Percentiles rank a stretch among this genome's conserved stretches.
Conservation (phyloP, 2,329 filamentous ascomycete genomes). For the Thyridium curvatum region DNA sequence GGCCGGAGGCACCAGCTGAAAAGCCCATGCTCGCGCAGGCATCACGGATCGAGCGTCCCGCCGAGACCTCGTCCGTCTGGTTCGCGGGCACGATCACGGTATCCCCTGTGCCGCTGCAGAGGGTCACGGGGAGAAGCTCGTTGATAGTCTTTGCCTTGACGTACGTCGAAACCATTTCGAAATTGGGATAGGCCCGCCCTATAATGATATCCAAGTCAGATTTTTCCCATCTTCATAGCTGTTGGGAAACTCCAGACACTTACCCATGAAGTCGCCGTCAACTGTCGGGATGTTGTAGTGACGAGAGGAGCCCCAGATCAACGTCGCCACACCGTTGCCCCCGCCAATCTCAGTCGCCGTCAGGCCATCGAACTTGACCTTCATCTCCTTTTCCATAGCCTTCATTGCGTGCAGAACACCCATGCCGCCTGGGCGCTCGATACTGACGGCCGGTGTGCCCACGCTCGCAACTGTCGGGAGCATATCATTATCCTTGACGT, state of each 20-base stretch:
- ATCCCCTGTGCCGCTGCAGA: slow-evolving; percentile 15
- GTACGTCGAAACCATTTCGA: slow-evolving; percentile 19
- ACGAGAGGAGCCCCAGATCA: no score
- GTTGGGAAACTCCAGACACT: no score
- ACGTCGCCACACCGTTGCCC: no score
- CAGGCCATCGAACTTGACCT: no score
- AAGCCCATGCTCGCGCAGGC: slow-evolving; percentile 23
- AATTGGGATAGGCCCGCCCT: slow-evolving; percentile 18
- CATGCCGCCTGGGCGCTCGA: slow-evolving; percentile 7
- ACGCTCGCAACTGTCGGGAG: slow-evolving; percentile 13
- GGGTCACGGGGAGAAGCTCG: slow-evolving; percentile 15
- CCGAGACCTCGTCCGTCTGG: slow-evolving; percentile 10
- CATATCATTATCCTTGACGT: slow-evolving; percentile 12
- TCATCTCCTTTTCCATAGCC: background rate
- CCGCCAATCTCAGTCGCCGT: no score
- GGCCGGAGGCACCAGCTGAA: slow-evolving; percentile 20
- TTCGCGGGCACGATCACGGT: slow-evolving; percentile 13
- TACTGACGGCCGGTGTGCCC: slow-evolving; percentile 13
- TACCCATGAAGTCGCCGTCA: no score
- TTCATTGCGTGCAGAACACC: background rate
- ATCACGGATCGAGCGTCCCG: slow-evolving; percentile 14
- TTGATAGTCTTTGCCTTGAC: slow-evolving; percentile 21
- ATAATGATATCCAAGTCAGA: background rate
- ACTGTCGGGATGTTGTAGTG: no score
- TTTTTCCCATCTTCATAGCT: no score